These are phyloP conservation scores for Huntiella bhutanensis DNA, from an alignment of 2,329 filamentous ascomycete genomes.

Conservation along the genomic window DNA sequence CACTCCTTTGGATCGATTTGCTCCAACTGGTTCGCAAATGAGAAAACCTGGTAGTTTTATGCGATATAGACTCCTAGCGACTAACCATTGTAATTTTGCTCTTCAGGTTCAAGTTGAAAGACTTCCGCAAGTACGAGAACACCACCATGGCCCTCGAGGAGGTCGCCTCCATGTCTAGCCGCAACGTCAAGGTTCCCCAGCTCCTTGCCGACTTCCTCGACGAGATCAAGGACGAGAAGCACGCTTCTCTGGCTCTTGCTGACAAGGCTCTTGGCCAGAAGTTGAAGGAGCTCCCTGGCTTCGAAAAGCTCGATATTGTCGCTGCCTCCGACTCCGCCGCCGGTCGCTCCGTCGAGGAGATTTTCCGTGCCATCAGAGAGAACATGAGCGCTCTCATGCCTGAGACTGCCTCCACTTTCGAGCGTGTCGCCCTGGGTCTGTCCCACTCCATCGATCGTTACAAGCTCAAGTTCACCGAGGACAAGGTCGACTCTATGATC, in stretches of 20 bases:
- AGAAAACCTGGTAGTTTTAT: background rate
- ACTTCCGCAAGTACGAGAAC: slow-evolving; percentile 94
- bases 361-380: slow-evolving; percentile 87
- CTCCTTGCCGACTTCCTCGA: slow-evolving; percentile 68
- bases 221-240: slow-evolving; percentile 91
- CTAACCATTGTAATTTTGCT: slow-evolving; percentile 7
- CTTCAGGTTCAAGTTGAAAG: slow-evolving; percentile 73
- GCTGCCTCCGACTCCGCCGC: slow-evolving; percentile 64
- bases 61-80: background rate
- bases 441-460: slow-evolving; percentile 92
- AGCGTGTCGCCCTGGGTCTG: slow-evolving; percentile 88
- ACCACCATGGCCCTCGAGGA: slow-evolving; percentile 80
- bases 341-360: slow-evolving; percentile 40
- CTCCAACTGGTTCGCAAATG: background rate
- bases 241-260: slow-evolving; percentile 81
- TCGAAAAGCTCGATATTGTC: slow-evolving; percentile 67
- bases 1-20: background rate
- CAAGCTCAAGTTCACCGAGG: slow-evolving; percentile 95
- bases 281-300: slow-evolving; percentile 77
- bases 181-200: slow-evolving; percentile 82
- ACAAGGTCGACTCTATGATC: slow-evolving; percentile 99
- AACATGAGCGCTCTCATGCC: slow-evolving; percentile 82
- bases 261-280: slow-evolving; percentile 83
- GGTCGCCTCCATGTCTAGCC: slow-evolving; percentile 53
- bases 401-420: slow-evolving; percentile 65